Percentiles rank a stretch among this genome's conserved stretches.
These are phyloP conservation scores for Candida manassasensis DNA, from an alignment of 805 yeast genomes.

Conservation along the genomic window DNA sequence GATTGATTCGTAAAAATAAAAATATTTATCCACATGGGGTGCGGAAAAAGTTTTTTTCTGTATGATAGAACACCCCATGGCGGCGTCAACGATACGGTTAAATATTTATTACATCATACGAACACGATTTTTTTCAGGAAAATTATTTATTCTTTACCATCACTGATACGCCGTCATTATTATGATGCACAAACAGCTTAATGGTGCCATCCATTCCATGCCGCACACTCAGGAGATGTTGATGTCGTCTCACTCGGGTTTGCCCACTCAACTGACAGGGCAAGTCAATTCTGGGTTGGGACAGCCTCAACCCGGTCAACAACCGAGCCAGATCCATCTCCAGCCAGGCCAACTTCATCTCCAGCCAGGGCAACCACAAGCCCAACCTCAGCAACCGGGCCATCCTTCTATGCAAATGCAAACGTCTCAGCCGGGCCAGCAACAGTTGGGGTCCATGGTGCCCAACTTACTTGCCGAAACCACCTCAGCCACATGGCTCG, in stretches of 20 bases:
- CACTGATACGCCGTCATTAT: neutral
- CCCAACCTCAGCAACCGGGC: conserved; percentile 1
- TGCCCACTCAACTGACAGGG: neutral
- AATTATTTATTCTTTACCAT: neutral
- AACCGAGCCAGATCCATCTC: neutral
- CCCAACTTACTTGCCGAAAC: conserved; percentile 37
- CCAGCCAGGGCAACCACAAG: conserved; percentile 4
- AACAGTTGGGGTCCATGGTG: conserved; percentile 5
- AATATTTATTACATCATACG: conserved; percentile 1
- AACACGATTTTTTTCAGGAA: neutral
- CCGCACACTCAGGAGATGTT: neutral
- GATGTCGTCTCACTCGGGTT: neutral
- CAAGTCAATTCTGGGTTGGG: neutral
- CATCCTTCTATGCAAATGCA: conserved; percentile 3
- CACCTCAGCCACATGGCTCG: conserved; percentile 82
- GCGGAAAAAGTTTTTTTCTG: neutral
- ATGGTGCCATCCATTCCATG: conserved; percentile 3
- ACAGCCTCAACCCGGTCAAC: neutral
- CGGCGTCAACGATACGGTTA: neutral
- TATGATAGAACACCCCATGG: neutral
- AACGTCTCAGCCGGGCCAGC: conserved; percentile 5
- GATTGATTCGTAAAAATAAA: conserved; percentile 1
- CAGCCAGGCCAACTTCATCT: conserved; percentile 1
- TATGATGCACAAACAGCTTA: conserved; percentile 5
- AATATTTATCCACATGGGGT: conserved; percentile 2